Evolutionary conservation across 192 early-diverging fungal genomes (phyloP).

Genomic region (Entrophospora sp.): DNA sequence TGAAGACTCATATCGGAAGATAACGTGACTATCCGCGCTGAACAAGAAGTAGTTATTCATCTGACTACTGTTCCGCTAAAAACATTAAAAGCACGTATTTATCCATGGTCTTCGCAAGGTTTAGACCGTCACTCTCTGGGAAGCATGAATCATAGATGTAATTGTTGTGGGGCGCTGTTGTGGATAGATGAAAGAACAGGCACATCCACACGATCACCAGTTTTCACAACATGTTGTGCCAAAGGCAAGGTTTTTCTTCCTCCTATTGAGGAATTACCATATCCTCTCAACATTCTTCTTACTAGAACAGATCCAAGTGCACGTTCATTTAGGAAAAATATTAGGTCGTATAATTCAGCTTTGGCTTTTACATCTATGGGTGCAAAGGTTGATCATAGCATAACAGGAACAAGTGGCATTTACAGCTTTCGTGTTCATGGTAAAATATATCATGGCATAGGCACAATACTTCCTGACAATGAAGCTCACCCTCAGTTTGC

Average conservation of each 20-base stretch:
- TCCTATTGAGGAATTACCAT: neutral
- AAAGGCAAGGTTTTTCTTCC: neutral
- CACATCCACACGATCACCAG: no score
- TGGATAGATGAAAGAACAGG: no score
- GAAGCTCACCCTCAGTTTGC: neutral
- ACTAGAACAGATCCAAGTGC: neutral
- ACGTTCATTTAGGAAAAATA: conserved; percentile 8
- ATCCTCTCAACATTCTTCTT: neutral
- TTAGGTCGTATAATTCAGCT: conserved; percentile 22
- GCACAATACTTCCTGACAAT: neutral
- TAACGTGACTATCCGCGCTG: no score
- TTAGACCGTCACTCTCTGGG: no score
- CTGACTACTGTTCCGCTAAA: no score
- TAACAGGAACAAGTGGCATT: neutral
- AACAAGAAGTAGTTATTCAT: no score
- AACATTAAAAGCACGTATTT: no score
- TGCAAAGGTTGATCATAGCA: neutral
- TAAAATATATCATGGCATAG: conserved; percentile 15
- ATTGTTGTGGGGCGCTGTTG: no score
- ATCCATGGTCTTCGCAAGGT: no score
- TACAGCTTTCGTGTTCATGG: conserved; percentile 23
- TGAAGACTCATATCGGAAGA: no score
- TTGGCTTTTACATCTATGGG: conserved; percentile 28
- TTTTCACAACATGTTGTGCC: no score
- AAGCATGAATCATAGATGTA: no score